A percentile compares a stretch with the other conserved stretches of the same genome.
Evolutionary conservation across 106 monocot species (phyloP).

Genomic region (Acorus calamus): DNA sequence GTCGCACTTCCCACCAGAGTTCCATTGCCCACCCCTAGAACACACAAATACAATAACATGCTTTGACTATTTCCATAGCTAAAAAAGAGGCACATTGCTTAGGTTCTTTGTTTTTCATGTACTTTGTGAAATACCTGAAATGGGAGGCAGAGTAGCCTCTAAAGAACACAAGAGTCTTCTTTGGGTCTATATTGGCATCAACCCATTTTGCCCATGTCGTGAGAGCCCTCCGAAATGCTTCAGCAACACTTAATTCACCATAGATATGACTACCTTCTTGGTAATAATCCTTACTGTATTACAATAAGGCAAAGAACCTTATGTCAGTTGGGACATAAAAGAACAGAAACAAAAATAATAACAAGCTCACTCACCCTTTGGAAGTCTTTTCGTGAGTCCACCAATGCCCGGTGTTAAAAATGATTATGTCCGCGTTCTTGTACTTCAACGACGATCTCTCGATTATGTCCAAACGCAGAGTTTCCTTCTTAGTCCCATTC

Average conservation of each 20-base stretch:
- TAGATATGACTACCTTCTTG: slow-evolving; percentile 68
- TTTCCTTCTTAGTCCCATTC: slow-evolving; percentile 57
- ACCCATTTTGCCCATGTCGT: slow-evolving; percentile 86
- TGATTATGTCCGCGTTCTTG: slow-evolving; percentile 61
- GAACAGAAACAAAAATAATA: no score
- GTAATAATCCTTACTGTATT: slow-evolving; percentile 26
- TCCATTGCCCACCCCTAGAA: slow-evolving; percentile 87
- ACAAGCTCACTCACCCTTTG: slow-evolving; percentile 40
- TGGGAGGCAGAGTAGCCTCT: slow-evolving; percentile 89
- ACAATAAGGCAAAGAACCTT: no score
- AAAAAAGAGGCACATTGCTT: not conserved
- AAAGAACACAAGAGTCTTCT: slow-evolving; percentile 67
- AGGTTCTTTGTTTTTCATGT: no score
- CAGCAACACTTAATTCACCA: slow-evolving; percentile 50
- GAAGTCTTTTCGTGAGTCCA: slow-evolving; percentile 95
- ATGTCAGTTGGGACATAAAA: no score
- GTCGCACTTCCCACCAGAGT: slow-evolving; percentile 91
- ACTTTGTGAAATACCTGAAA: slow-evolving; percentile 47
- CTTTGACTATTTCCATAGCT: not conserved
- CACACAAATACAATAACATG: not conserved
- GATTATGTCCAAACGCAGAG: slow-evolving; percentile 70
- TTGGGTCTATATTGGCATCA: slow-evolving; percentile 58
- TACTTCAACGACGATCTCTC: slow-evolving; percentile 55
- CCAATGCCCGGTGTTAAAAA: slow-evolving; percentile 94
- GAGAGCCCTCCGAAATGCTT: slow-evolving; percentile 77